Evolutionary conservation across 495 filamentous ascomycete species (phyloP).

Genomic region (Aspergillus nanangensis): DNA sequence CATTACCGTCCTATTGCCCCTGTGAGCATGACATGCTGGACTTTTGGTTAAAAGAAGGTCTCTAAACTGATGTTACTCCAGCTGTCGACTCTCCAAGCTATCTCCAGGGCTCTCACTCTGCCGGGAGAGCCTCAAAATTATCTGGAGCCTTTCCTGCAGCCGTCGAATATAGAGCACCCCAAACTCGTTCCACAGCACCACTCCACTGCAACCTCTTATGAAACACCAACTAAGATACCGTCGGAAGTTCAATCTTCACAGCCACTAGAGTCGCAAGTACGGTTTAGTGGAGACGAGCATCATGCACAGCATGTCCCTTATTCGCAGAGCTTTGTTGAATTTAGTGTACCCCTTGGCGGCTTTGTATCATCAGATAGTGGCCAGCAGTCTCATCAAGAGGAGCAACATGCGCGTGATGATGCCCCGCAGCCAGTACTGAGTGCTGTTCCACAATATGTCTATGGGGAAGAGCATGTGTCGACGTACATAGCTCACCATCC

Average conservation of each 20-base stretch:
- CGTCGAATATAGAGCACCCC: too few relatives aligned
- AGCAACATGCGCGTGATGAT: neutral
- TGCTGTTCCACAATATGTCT: conserved; percentile 42
- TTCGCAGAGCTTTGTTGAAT: neutral
- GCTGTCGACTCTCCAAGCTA: neutral
- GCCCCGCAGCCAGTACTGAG: conserved; percentile 24
- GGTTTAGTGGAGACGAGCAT: too few relatives aligned
- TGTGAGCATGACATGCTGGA: too few relatives aligned
- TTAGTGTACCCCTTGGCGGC: neutral
- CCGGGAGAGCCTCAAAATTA: neutral
- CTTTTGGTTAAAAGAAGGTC: too few relatives aligned
- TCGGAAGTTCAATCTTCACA: too few relatives aligned
- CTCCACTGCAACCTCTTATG: too few relatives aligned
- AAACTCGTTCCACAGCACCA: too few relatives aligned
- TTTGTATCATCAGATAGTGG: neutral
- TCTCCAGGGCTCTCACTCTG: neutral
- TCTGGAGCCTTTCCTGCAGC: too few relatives aligned
- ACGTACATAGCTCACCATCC: conserved; percentile 25
- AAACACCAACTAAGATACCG: too few relatives aligned
- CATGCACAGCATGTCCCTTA: too few relatives aligned
- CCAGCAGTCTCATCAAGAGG: neutral
- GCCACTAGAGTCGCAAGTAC: too few relatives aligned
- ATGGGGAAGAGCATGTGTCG: conserved; percentile 38
- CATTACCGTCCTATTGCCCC: conserved; percentile 58
- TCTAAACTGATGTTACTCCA: too few relatives aligned